A percentile compares a stretch with the other conserved stretches of the same genome.
Conservation (phyloP, 1,284 basidiomycete species). For the Kalmanozyma brasiliensis region DNA sequence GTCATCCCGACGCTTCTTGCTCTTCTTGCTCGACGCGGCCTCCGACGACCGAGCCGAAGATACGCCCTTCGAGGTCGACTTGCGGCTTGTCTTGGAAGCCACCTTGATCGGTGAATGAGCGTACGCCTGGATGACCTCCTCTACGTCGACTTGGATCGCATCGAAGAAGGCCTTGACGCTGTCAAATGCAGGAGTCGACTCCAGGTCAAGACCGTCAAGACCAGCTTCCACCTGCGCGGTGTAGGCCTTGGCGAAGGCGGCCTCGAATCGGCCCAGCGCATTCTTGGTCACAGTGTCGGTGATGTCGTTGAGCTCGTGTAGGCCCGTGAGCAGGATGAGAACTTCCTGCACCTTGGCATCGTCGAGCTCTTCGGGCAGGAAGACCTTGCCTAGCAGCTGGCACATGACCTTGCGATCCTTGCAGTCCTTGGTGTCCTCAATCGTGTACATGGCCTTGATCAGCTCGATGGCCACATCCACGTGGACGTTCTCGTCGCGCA, state of each 20-base stretch:
- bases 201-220: constrained; percentile 23
- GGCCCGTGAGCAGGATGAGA: constrained; percentile 35
- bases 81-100: constrained; percentile 23
- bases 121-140: constrained; percentile 24
- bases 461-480: constrained; percentile 82
- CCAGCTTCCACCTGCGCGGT: constrained; percentile 37
- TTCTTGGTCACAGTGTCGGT: constrained; percentile 77
- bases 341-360: constrained; percentile 61
- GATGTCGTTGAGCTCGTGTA: constrained; percentile 47
- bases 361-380: constrained; percentile 77
- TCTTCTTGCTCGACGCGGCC: constrained; percentile 17
- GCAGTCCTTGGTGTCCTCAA: constrained; percentile 69
- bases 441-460: constrained; percentile 72
- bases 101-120: constrained; percentile 20
- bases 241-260: constrained; percentile 61
- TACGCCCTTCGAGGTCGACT: constrained; percentile 19
- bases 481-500: constrained; percentile 74
- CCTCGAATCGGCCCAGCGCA: constrained; percentile 77
- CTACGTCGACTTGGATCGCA: constrained; percentile 20
- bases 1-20: constrained; percentile 14
- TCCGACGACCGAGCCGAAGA: constrained; percentile 23
- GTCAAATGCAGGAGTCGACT: constrained; percentile 18
- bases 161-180: constrained; percentile 34
- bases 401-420: constrained; percentile 81
- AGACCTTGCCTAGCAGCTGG: constrained; percentile 81